Percentiles rank a stretch among this genome's conserved stretches.
Evolutionary conservation across 345 rosid genomes (phyloP).

Genomic region (Anastatica hierochuntica): DNA sequence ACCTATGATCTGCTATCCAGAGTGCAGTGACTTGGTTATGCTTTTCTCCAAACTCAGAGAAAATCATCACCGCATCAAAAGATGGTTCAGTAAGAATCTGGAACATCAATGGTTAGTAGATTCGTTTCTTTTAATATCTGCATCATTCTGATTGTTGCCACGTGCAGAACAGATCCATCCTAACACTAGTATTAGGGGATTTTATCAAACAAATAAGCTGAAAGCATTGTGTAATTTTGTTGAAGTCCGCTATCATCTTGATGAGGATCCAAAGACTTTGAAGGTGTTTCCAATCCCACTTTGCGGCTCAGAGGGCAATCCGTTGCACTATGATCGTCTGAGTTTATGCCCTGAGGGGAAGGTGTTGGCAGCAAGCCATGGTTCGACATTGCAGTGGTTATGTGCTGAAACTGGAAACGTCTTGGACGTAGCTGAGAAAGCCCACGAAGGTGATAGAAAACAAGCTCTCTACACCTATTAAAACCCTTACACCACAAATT

Average conservation of each 20-base stretch:
- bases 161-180: not conserved
- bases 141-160: not conserved
- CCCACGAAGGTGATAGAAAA: slow-evolving; percentile 79
- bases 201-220: not conserved
- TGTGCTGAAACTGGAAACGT: slow-evolving; percentile 74
- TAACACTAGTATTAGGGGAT: too few relatives aligned
- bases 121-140: not conserved
- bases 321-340: slow-evolving; percentile 70
- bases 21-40: slow-evolving; percentile 98
- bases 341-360: slow-evolving; percentile 85
- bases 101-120: slow-evolving; percentile 82
- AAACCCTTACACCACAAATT: too few relatives aligned
- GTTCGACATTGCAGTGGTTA: slow-evolving; percentile 80
- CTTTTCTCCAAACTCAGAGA: slow-evolving; percentile 79
- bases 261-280: slow-evolving; percentile 94
- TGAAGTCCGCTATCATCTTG: slow-evolving; percentile 86
- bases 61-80: slow-evolving; percentile 86
- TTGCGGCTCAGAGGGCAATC: slow-evolving; percentile 49
- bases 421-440: slow-evolving; percentile 80
- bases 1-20: slow-evolving; percentile 30
- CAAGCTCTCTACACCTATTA: too few relatives aligned
- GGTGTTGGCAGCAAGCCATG: slow-evolving; percentile 69
- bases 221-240: slow-evolving; percentile 7
- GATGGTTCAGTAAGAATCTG: slow-evolving; percentile 83
- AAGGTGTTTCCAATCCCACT: slow-evolving; percentile 81